Conservation (phyloP, 164 flowering plant species). For the Aristolochia fimbriata region DNA sequence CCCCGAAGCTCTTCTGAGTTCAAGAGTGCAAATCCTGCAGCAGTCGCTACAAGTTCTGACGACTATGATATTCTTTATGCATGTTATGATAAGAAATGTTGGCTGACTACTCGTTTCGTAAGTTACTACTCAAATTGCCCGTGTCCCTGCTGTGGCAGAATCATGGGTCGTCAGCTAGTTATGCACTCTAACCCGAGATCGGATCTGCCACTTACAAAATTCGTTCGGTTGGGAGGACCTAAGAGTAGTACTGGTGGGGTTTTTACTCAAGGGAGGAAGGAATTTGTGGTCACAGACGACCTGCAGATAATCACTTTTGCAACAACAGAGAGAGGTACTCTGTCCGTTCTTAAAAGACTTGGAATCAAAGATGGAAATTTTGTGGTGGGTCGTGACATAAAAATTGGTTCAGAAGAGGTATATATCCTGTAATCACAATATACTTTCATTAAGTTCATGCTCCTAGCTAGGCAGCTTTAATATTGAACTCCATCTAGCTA, state of each 20-base stretch:
- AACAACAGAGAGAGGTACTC: constrained; percentile 5
- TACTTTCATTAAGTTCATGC: too few relatives aligned
- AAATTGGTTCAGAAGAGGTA: background rate
- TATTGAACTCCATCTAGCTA: too few relatives aligned
- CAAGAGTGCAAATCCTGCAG: background rate
- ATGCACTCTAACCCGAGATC: too few relatives aligned
- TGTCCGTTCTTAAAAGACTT: constrained; percentile 5
- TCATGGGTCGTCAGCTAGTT: too few relatives aligned
- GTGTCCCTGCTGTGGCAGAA: background rate
- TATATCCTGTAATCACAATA: background rate
- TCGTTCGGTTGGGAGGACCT: too few relatives aligned
- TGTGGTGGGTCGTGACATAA: constrained; percentile 1
- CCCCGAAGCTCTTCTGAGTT: background rate
- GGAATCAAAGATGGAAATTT: background rate
- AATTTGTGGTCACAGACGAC: constrained; percentile 14
- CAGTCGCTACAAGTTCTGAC: too few relatives aligned
- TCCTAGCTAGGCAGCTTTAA: too few relatives aligned
- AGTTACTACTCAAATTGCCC: background rate
- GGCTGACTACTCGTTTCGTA: too few relatives aligned
- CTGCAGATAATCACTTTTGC: constrained; percentile 8
- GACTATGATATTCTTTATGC: too few relatives aligned
- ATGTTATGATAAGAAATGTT: too few relatives aligned
- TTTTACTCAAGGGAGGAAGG: constrained; percentile 4
- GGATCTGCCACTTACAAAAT: too few relatives aligned
- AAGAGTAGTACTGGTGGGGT: too few relatives aligned